Percentiles rank a stretch among this genome's conserved stretches.
Evolutionary conservation across 768 basidiomycete genomes (phyloP).

Genomic region (Polyporus arcularius): DNA sequence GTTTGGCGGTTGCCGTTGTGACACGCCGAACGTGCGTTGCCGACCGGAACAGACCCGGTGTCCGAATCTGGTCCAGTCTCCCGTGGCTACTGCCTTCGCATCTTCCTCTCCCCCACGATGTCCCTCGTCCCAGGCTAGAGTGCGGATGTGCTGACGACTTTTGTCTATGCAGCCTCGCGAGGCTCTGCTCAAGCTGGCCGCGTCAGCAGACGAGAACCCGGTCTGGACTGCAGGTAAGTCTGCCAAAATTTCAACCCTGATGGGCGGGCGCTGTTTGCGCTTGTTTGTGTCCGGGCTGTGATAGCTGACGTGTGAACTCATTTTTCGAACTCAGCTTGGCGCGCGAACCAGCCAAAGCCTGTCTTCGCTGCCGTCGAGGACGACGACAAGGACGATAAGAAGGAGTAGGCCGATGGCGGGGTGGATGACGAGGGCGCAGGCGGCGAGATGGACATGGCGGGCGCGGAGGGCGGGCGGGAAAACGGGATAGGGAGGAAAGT

Average conservation of each 20-base stretch:
- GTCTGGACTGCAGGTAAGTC: conserved; percentile 82
- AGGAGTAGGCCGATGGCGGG: conserved; percentile 34
- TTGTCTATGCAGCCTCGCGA: conserved; percentile 76
- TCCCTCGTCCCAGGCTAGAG: conserved; percentile 3
- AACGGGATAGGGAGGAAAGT: conserved; percentile 32
- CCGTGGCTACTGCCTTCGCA: conserved; percentile 10
- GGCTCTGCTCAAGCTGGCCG: conserved; percentile 92
- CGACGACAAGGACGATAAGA: conserved; percentile 59
- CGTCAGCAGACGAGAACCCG: conserved; percentile 73
- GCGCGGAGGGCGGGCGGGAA: conserved; percentile 25
- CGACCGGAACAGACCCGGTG: conserved; percentile 21
- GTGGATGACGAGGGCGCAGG: conserved; percentile 5
- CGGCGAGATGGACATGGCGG: conserved; percentile 14
- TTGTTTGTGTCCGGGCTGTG: conserved; percentile 43
- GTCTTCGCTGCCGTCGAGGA: conserved; percentile 71
- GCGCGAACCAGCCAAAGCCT: conserved; percentile 79
- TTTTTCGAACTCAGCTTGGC: conserved; percentile 67
- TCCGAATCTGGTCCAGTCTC: conserved; percentile 17
- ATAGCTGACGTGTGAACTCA: conserved; percentile 32
- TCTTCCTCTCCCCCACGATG: conserved; percentile 18
- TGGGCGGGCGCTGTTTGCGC: conserved; percentile 38
- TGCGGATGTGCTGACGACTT: conserved; percentile 5
- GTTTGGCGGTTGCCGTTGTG: conserved; percentile 19
- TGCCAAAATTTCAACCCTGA: conserved; percentile 24
- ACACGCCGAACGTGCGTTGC: conserved; percentile 25